These are phyloP conservation scores for Thelonectria olida DNA, from an alignment of 2,329 filamentous ascomycete species.

Conservation along the genomic window DNA sequence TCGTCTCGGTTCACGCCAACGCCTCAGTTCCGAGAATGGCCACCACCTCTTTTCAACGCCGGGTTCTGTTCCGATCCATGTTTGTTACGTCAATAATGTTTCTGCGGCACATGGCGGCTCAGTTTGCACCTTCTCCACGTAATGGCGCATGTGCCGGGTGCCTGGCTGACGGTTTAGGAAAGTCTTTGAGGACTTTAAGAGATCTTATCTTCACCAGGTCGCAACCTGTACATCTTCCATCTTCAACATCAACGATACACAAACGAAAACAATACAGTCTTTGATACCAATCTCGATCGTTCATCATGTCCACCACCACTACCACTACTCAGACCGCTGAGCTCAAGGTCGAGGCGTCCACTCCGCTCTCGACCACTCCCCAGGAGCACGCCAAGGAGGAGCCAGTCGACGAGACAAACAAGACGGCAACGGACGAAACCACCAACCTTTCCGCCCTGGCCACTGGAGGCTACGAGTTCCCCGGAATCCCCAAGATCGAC, in stretches of 20 bases:
- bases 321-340: conserved; percentile 10
- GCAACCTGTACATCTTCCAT: background rate
- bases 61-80: background rate
- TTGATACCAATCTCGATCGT: background rate
- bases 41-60: background rate
- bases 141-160: conserved; percentile 4
- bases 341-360: conserved; percentile 6
- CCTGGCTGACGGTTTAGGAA: conserved; percentile 4
- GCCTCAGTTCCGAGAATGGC: background rate
- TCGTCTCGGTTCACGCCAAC: background rate
- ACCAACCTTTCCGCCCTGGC: conserved; percentile 6
- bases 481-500: conserved; percentile 64
- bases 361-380: background rate
- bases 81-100: background rate
- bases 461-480: conserved; percentile 42
- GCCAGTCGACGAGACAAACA: background rate
- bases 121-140: background rate
- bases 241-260: background rate
- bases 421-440: background rate
- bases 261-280: background rate
- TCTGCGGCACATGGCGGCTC: conserved; percentile 8
- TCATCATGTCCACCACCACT: conserved; percentile 7
- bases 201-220: conserved; percentile 6
- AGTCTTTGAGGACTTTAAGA: conserved; percentile 8
- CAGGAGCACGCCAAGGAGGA: background rate